A percentile compares a stretch with the other conserved stretches of the same genome.
Evolutionary conservation across 768 basidiomycete species (phyloP).

Genomic region (Podaxis rugospora): DNA sequence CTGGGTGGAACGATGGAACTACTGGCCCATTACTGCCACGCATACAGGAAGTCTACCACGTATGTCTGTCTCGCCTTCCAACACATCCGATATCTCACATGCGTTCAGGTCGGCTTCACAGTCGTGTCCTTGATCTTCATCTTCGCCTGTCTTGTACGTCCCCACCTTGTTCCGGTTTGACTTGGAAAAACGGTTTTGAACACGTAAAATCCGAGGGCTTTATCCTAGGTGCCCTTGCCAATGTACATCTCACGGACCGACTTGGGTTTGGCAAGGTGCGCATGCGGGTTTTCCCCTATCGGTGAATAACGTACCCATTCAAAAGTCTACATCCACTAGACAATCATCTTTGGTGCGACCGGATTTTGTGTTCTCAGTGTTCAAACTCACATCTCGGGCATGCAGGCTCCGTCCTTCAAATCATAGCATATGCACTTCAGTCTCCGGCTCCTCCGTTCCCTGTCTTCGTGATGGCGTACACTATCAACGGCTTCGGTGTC

Average conservation of each 20-base stretch:
- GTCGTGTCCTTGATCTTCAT: conserved; percentile 61
- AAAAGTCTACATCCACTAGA: background rate
- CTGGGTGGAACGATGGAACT: conserved; percentile 77
- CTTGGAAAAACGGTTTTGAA: background rate
- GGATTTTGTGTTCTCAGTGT: background rate
- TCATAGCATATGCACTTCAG: conserved; percentile 50
- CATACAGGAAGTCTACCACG: conserved; percentile 54
- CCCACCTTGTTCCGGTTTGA: background rate
- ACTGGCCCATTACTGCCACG: conserved; percentile 72
- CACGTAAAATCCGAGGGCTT: conserved; percentile 29
- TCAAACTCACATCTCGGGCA: background rate
- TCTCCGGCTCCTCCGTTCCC: conserved; percentile 61
- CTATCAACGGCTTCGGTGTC: conserved; percentile 39
- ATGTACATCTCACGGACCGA: conserved; percentile 32
- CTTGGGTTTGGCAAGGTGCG: conserved; percentile 41
- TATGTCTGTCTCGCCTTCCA: conserved; percentile 20
- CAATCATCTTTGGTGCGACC: conserved; percentile 11
- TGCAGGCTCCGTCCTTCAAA: conserved; percentile 47
- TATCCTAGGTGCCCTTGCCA: conserved; percentile 32
- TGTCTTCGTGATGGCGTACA: conserved; percentile 45
- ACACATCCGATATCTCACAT: background rate
- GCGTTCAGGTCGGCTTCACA: conserved; percentile 40
- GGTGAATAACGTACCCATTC: background rate
- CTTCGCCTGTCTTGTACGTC: conserved; percentile 32
- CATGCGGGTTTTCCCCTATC: background rate